Base-by-base conservation (phyloP, 306 rosid species). In the Trifolium subterraneum region DNA sequence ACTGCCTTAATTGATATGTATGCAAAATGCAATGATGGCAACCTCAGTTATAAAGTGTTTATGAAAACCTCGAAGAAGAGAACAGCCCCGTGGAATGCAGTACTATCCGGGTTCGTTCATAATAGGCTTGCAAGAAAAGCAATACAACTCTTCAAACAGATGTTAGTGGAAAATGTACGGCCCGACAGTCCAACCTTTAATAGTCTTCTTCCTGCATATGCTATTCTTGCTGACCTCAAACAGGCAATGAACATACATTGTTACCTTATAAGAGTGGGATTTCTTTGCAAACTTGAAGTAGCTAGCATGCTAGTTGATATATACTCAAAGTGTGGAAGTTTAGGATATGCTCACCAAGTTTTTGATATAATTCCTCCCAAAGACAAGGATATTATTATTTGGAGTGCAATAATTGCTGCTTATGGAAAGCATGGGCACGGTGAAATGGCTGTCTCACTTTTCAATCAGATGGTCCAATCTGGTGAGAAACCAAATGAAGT, bases 1-100 rank as follows among this genome's bases (percentile, higher is more conserved):
- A 93, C 97, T 70, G 92, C 97, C 59, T 74, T 90, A 80, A 87
- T 90, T 72, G 93, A 89, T 82, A 88, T 87, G 97, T 93, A 83
- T 18, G 84, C 85, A 22, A 85, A 83, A 84, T 86, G 90, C 79
- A 86, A 70, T 54, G 52, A 41, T n/a, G 31, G 86, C 33, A 36
- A 70, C 69, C 81, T 74, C 38, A 80, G 96, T 79, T 80, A 82
- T 80, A 78, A 73, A 74, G 87, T 89, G 33, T 91, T 89, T 73
- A 73, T 68, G 75, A 67, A 74, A 71, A 84, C 91, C 79, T 85
- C 96, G 6, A 88, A 79, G 75, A 83, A 66, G 82, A 84, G 86
- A 79, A 83, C 89, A 0, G 91, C 89, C 60, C 92, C 92, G 8
- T 93, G 98, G 97, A 91, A 88, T 80, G 96, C 98, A 3, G 70